Evolutionary conservation across 306 rosid species (phyloP).

Genomic region (Quercus dentata): DNA sequence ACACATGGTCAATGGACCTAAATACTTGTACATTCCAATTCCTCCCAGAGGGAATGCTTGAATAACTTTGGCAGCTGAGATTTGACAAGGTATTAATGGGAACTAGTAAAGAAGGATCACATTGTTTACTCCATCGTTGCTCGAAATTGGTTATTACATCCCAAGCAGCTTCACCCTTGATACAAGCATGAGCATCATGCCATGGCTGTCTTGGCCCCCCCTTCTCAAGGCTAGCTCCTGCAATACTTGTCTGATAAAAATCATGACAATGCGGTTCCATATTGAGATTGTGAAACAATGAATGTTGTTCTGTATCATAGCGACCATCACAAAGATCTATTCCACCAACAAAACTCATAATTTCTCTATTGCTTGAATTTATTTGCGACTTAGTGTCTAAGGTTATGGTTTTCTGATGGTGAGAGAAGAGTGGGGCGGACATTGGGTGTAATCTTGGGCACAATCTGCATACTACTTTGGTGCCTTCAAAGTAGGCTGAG

Average conservation of each 20-base stretch:
- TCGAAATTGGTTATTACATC: conserved; percentile 83
- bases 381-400: conserved; percentile 50
- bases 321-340: conserved; percentile 86
- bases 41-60: conserved; percentile 34
- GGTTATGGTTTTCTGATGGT: conserved; percentile 82
- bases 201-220: conserved; percentile 98
- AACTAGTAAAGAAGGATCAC: conserved; percentile 62
- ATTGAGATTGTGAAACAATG: conserved; percentile 62
- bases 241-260: conserved; percentile 76
- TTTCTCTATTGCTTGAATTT: conserved; percentile 49
- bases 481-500: conserved; percentile 56
- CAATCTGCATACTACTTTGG: conserved; percentile 78
- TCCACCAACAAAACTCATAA: conserved; percentile 86
- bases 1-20: conserved; percentile 76
- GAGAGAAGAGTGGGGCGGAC: conserved; percentile 77
- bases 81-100: conserved; percentile 46
- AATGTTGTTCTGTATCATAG: conserved; percentile 82
- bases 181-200: conserved; percentile 96
- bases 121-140: conserved; percentile 88
- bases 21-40: conserved; percentile 88
- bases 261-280: conserved; percentile 55
- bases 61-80: conserved; percentile 34
- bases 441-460: conserved; percentile 66
- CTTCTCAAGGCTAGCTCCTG: conserved; percentile 62
- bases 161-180: conserved; percentile 85